phyloP scores from a whole-genome alignment of 2,329 filamentous ascomycete genomes.

The Cercospora canescens region DNA sequence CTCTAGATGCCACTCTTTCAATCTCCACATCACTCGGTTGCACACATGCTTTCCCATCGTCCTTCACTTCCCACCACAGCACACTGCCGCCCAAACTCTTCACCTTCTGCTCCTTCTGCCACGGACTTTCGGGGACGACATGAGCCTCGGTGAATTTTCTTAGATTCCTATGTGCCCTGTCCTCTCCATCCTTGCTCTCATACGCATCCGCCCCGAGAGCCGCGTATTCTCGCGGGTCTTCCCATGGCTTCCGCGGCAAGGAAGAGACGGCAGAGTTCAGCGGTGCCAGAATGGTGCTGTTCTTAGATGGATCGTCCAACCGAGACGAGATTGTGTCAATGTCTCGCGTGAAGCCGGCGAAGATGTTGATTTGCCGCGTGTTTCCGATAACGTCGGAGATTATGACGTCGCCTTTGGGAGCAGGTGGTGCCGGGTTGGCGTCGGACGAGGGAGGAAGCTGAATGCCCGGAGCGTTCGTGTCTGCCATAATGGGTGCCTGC shows the following conservation, averaged over 20 bases:
- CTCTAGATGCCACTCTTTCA: constrained; percentile 68
- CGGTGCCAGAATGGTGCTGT: constrained; percentile 85
- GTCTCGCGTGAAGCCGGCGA: constrained; percentile 77
- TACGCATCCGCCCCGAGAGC: constrained; percentile 70
- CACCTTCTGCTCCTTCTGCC: constrained; percentile 66
- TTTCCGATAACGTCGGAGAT: constrained; percentile 83
- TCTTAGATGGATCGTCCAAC: constrained; percentile 64
- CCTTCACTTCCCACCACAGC: constrained; percentile 78
- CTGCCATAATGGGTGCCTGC: constrained; percentile 27
- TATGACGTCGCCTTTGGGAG: constrained; percentile 52
- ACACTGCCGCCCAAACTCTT: constrained; percentile 68
- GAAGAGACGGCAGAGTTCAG: constrained; percentile 77
- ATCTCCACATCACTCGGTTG: constrained; percentile 82
- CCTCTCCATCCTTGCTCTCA: constrained; percentile 70
- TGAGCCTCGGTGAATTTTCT: constrained; percentile 83
- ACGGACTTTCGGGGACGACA: constrained; percentile 73
- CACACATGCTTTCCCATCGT: constrained; percentile 64
- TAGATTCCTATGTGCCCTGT: constrained; percentile 75
- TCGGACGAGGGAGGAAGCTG: constrained; percentile 26
- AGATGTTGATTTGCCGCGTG: constrained; percentile 77
- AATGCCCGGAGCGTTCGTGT: constrained; percentile 22
- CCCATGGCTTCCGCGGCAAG: constrained; percentile 85
- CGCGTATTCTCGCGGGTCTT: constrained; percentile 71
- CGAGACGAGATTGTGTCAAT: constrained; percentile 67
- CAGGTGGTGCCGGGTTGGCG: constrained; percentile 8